Evolutionary conservation across 2,329 filamentous ascomycete genomes (phyloP).

Genomic region (Acrocalymma vagum): DNA sequence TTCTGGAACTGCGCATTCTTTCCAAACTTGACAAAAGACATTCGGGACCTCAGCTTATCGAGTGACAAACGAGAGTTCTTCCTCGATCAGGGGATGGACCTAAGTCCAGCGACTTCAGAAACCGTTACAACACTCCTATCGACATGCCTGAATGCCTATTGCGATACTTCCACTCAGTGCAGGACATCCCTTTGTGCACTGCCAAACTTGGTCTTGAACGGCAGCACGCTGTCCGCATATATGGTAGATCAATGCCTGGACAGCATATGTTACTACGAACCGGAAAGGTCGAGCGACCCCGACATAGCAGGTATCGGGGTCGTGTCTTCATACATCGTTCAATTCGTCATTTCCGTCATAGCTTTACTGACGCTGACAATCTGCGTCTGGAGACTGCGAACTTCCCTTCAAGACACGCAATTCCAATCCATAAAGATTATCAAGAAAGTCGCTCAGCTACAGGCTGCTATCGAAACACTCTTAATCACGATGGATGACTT

Average conservation of each 20-base stretch:
- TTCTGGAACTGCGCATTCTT: constrained; percentile 9
- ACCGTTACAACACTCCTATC: constrained; percentile 6
- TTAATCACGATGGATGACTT: constrained; percentile 6
- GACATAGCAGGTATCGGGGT: constrained; percentile 8
- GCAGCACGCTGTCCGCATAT: not conserved
- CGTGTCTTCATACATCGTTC: constrained; percentile 1
- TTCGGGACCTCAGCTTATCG: not conserved
- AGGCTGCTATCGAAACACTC: not conserved
- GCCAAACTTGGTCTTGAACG: not conserved
- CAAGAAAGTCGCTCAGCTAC: not conserved
- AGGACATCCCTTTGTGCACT: no score
- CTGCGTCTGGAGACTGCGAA: no score
- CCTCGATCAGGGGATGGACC: not conserved
- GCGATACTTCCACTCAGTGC: constrained; percentile 1
- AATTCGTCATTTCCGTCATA: constrained; percentile 5
- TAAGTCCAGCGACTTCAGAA: not conserved
- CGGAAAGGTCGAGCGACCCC: not conserved
- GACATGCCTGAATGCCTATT: constrained; percentile 8
- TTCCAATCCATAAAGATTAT: no score
- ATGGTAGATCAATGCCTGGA: constrained; percentile 1
- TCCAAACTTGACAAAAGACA: constrained; percentile 5
- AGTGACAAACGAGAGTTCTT: not conserved
- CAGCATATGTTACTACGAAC: no score
- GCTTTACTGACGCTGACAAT: no score
- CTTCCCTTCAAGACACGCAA: no score